These are phyloP conservation scores for Sparassis latifolia DNA, from an alignment of 1,284 basidiomycete species.

Conservation along the genomic window DNA sequence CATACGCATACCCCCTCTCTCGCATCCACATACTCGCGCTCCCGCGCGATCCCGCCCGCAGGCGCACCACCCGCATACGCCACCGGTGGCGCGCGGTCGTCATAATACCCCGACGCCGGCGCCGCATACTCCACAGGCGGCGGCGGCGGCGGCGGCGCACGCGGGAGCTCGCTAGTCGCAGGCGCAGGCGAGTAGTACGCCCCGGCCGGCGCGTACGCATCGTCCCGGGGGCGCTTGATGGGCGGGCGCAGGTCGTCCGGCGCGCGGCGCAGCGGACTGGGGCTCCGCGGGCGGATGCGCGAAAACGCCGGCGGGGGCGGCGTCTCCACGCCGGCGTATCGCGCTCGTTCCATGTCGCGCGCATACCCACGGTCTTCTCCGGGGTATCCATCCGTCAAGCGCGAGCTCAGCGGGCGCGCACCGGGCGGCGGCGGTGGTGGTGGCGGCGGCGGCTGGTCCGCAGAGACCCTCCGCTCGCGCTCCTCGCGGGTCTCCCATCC, in stretches of 20 bases:
- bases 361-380: constrained; percentile 14
- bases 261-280: constrained; percentile 21
- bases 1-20: constrained; percentile 21
- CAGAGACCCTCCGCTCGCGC: constrained; percentile 21
- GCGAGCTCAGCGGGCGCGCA: constrained; percentile 22
- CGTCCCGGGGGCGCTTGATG: constrained; percentile 26
- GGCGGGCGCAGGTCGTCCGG: constrained; percentile 26
- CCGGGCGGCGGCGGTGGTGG: constrained; percentile 19
- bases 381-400: constrained; percentile 20
- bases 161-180: constrained; percentile 9
- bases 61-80: constrained; percentile 9
- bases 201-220: constrained; percentile 13
- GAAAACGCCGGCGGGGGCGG: constrained; percentile 12
- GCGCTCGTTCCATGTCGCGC: constrained; percentile 17
- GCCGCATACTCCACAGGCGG: constrained; percentile 12
- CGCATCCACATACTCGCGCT: constrained; percentile 17
- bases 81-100: constrained; percentile 11
- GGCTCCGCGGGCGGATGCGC: constrained; percentile 28
- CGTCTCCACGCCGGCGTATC: constrained; percentile 19
- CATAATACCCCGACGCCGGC: constrained; percentile 16
- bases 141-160: constrained; percentile 2
- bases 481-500: constrained; percentile 27
- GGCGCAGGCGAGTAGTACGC: constrained; percentile 18
- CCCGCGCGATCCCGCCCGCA: constrained; percentile 11
- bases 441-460: constrained; percentile 8